Evolutionary conservation across 2,329 filamentous ascomycete species (phyloP).

Genomic region (Aureobasidium pullulans): DNA sequence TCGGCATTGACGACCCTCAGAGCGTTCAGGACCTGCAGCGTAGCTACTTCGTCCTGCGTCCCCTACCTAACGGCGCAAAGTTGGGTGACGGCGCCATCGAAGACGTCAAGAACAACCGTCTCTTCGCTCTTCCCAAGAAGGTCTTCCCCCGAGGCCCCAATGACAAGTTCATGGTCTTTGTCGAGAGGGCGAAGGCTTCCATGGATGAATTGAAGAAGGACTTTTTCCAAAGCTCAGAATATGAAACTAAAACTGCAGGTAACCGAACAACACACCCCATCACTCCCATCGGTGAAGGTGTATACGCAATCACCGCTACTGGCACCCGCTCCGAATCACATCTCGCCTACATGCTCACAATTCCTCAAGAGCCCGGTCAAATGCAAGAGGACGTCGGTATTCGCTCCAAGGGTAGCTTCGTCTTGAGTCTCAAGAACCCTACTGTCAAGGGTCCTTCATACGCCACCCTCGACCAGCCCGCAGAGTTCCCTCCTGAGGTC

Average conservation of each 20-base stretch:
- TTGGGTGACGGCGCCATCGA: constrained; percentile 52
- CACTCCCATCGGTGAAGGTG: constrained; percentile 71
- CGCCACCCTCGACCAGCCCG: constrained; percentile 54
- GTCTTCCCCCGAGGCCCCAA: constrained; percentile 59
- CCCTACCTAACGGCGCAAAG: constrained; percentile 61
- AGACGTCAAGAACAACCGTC: constrained; percentile 55
- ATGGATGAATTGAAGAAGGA: constrained; percentile 64
- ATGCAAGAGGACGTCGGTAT: constrained; percentile 71
- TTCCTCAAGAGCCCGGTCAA: constrained; percentile 61
- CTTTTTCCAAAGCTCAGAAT: constrained; percentile 60
- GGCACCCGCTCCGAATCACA: constrained; percentile 55
- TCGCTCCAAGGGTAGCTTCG: constrained; percentile 63
- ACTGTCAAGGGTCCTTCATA: constrained; percentile 58
- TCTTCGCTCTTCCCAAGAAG: constrained; percentile 80
- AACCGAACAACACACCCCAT: constrained; percentile 61
- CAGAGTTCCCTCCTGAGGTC: constrained; percentile 66
- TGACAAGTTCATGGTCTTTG: constrained; percentile 74
- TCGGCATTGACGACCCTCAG: constrained; percentile 63
- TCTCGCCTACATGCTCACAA: constrained; percentile 70
- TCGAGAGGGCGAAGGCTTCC: constrained; percentile 63
- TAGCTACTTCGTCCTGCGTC: constrained; percentile 71
- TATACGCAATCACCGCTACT: constrained; percentile 72
- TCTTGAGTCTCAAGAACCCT: constrained; percentile 75
- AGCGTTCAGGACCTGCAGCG: constrained; percentile 66
- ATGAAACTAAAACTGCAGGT: constrained; percentile 69